Evolutionary conservation across 2,329 filamentous ascomycete species (phyloP), one percentile per base, ranked within the genome.

Genomic region (Colletotrichum karsti): DNA sequence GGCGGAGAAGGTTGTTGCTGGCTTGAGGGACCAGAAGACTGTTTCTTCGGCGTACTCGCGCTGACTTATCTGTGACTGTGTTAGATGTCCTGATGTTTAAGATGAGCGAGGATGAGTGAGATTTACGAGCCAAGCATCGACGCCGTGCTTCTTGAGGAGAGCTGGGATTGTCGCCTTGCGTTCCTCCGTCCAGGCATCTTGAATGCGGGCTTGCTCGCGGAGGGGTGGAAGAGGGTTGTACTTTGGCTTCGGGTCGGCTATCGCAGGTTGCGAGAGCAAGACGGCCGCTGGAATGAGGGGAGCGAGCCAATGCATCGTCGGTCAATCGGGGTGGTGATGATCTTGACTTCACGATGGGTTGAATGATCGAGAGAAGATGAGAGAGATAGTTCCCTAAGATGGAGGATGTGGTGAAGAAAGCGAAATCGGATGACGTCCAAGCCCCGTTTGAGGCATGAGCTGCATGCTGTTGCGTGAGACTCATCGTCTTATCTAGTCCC

Each of bases 31-130:
- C 83, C 83, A 86, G 74, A 85, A 86, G 24, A 82, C 79, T 0
- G 83, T 85, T 63, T 86, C 84, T 71, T 86, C 84, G 67, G 82
- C 83, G 71, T 86, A 85, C 70, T 86, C 84, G 55, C 81, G 81
- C 74, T 86, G 83, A 76, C 81, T 83, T 70, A 85, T 83, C 82
- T 85, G 50, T 12, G 9, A 22, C 6, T 20, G 3, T 28, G 54
- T 60, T 10, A 65, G 41, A 20, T 3, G 7, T 7, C 8, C 4
- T 9, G 44, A 5, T 41, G 46, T 12, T 18, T 9, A 26, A 24
- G 12, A 10, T 54, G 61, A 9, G 35, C 2, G 20, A 7, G 26
- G 15, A 30, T 48, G 51, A 54, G 13, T 39, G 13, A 46, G 30
- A 77, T 77, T 2, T 22, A 84, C 82, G 57, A 86, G 78, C 84